Evolutionary conservation across 176 grass and related monocot species (phyloP).

Genomic region (Eleusine coracana): DNA sequence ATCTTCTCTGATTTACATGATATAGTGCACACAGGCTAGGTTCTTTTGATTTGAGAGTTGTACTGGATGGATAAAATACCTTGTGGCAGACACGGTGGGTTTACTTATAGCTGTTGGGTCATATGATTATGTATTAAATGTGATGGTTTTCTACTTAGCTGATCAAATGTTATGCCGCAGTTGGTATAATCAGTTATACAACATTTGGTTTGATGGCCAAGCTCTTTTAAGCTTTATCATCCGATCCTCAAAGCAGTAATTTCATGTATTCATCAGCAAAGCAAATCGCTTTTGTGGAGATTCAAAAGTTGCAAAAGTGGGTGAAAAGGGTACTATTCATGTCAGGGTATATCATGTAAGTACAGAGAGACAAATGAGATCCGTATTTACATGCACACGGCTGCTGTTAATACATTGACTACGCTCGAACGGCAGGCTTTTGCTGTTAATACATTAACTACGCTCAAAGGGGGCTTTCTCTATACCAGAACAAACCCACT

Average conservation of each 20-base stretch:
- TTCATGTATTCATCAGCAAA: neutral
- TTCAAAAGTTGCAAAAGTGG: neutral
- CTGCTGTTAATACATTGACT: neutral
- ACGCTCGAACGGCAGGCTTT: neutral
- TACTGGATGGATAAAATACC: neutral
- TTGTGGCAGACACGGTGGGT: neutral
- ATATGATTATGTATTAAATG: neutral
- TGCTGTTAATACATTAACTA: slow-evolving; percentile 17
- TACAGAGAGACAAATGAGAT: slow-evolving; percentile 15
- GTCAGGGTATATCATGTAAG: slow-evolving; percentile 14
- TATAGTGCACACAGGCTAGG: neutral
- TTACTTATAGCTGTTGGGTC: slow-evolving; percentile 3
- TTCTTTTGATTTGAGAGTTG: neutral
- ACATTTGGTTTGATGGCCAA: slow-evolving; percentile 5
- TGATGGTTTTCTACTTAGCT: neutral
- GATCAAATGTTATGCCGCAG: neutral
- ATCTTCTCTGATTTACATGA: neutral
- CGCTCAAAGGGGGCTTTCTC: neutral
- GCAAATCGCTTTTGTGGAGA: neutral
- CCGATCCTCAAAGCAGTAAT: neutral
- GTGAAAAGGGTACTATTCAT: slow-evolving; percentile 13
- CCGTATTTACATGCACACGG: slow-evolving; percentile 39
- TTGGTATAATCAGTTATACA: neutral
- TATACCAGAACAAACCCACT: slow-evolving; percentile 29
- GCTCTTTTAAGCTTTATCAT: neutral